Evolutionary conservation across 2,329 filamentous ascomycete species (phyloP).

Genomic region (Herpotrichia juniperi): DNA sequence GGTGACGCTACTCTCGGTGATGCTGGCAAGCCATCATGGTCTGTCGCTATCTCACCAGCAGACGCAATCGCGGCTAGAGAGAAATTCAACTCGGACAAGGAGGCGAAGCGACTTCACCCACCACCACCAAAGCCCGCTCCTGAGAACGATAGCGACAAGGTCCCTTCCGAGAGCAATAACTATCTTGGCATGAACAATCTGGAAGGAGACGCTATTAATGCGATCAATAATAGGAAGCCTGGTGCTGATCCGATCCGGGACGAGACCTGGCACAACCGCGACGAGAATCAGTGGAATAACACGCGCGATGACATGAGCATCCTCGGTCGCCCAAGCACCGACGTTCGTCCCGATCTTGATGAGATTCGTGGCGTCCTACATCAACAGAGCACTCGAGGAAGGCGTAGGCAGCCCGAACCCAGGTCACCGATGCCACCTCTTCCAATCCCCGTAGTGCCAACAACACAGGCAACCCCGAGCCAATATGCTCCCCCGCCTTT

Average conservation of each 20-base stretch:
- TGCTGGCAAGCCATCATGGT: conserved; percentile 77
- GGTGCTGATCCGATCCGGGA: conserved; percentile 52
- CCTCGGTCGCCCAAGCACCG: conserved; percentile 48
- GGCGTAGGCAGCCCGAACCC: conserved; percentile 38
- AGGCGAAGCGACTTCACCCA: conserved; percentile 70
- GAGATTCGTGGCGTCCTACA: conserved; percentile 53
- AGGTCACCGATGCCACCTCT: conserved; percentile 33
- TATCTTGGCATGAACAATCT: conserved; percentile 34
- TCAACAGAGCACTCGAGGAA: conserved; percentile 52
- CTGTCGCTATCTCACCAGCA: conserved; percentile 74
- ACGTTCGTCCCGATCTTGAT: conserved; percentile 51
- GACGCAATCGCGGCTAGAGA: conserved; percentile 70
- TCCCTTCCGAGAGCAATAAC: conserved; percentile 39
- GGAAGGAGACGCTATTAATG: conserved; percentile 51
- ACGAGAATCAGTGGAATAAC: conserved; percentile 28
- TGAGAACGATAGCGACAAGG: conserved; percentile 30
- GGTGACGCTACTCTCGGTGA: conserved; percentile 67
- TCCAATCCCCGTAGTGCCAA: conserved; percentile 33
- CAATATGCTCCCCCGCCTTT: conserved; percentile 30
- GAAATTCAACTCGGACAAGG: conserved; percentile 55
- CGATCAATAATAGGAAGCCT: conserved; percentile 52
- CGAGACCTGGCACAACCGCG: conserved; percentile 50
- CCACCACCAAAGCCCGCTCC: conserved; percentile 52
- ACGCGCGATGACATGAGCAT: conserved; percentile 44
- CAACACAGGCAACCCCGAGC: conserved; percentile 11